These are phyloP conservation scores for Phylloporus scabripes DNA, from an alignment of 768 basidiomycete genomes.

Conservation along the genomic window DNA sequence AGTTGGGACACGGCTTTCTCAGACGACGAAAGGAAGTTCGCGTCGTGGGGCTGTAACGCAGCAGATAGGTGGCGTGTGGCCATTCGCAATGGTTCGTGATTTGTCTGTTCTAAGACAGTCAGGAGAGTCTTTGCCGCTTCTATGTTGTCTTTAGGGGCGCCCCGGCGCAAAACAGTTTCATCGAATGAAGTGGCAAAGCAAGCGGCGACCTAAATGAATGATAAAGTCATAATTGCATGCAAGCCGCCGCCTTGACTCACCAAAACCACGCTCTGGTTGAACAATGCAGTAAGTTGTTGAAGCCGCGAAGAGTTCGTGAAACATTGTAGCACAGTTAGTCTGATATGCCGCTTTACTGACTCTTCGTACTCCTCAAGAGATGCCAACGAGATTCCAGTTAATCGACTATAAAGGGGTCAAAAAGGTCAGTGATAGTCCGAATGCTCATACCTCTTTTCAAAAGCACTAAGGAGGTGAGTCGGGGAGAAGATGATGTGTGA, in stretches of 20 bases:
- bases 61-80: slow-evolving; percentile 32
- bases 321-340: slow-evolving; percentile 37
- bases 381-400: slow-evolving; percentile 35
- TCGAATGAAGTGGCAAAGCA: slow-evolving; percentile 43
- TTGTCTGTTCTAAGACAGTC: slow-evolving; percentile 30
- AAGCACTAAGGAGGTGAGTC: slow-evolving; percentile 32
- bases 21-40: slow-evolving; percentile 9
- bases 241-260: slow-evolving; percentile 29
- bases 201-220: slow-evolving; percentile 33
- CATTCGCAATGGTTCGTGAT: slow-evolving; percentile 31
- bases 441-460: slow-evolving; percentile 38
- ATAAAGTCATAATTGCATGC: slow-evolving; percentile 4
- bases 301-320: slow-evolving; percentile 35
- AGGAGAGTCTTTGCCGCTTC: slow-evolving; percentile 25
- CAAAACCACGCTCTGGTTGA: slow-evolving; percentile 38
- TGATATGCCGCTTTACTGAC: slow-evolving; percentile 35
- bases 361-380: slow-evolving; percentile 36
- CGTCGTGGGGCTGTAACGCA: slow-evolving; percentile 15
- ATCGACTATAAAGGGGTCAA: slow-evolving; percentile 34
- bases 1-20: slow-evolving; percentile 31
- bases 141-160: slow-evolving; percentile 1
- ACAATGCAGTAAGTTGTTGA: slow-evolving; percentile 37
- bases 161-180: slow-evolving; percentile 11
- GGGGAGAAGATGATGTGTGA: slow-evolving; percentile 45
- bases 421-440: neutral